Conservation (phyloP, 192 early-diverging fungal genomes). For the Backusella liffmaniae region DNA sequence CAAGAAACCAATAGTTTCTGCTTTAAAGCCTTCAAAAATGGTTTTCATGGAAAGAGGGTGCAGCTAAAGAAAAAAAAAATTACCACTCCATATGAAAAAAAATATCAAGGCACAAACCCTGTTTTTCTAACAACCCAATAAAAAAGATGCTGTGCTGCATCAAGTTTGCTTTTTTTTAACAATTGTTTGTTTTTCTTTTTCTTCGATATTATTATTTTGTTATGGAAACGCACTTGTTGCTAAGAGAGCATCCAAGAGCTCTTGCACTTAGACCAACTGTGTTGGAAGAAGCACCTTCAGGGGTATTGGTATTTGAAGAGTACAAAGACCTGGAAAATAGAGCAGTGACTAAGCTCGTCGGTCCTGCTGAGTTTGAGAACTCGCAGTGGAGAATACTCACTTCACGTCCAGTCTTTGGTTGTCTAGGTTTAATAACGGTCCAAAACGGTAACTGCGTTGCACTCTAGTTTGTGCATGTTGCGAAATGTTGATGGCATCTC, state of each 20-base stretch:
- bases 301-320: constrained; percentile 34
- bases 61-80: no score
- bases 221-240: constrained; percentile 39
- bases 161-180: neutral
- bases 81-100: no score
- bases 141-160: no score
- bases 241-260: constrained; percentile 53
- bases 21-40: no score
- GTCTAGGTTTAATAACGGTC: constrained; percentile 52
- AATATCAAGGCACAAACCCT: no score
- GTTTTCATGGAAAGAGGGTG: no score
- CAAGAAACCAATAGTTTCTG: no score
- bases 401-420: constrained; percentile 51
- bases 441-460: constrained; percentile 44
- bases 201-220: neutral
- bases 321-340: constrained; percentile 15
- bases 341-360: constrained; percentile 34
- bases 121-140: no score
- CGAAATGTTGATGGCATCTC: neutral
- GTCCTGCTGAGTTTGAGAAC: constrained; percentile 37
- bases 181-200: neutral
- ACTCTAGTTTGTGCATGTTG: neutral
- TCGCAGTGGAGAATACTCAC: constrained; percentile 42
- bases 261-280: constrained; percentile 57
- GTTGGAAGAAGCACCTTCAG: constrained; percentile 32